phyloP scores from a whole-genome alignment of 352 stramenopile species.

The Peronospora farinosa region DNA sequence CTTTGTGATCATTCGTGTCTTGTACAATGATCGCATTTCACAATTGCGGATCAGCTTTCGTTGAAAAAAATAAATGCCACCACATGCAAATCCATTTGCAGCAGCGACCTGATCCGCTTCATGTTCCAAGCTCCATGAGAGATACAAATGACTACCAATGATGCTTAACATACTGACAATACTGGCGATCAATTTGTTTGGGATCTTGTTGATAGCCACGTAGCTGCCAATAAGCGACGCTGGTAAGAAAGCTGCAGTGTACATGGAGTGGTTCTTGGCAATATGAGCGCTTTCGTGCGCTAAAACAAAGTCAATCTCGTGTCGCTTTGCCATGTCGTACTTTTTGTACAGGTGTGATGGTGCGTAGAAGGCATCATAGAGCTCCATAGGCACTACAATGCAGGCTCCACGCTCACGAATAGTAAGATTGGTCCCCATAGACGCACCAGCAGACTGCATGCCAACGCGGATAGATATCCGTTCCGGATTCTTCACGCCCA shows the following conservation, averaged over 20 bases:
- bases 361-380: conserved; percentile 80
- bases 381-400: conserved; percentile 63
- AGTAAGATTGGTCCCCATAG: conserved; percentile 57
- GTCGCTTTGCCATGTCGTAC: conserved; percentile 53
- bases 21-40: conserved; percentile 48
- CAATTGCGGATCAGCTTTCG: conserved; percentile 71
- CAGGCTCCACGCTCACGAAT: conserved; percentile 48
- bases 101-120: conserved; percentile 72
- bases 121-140: conserved; percentile 79
- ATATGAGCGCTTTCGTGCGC: conserved; percentile 80
- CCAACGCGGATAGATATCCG: conserved; percentile 61
- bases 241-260: conserved; percentile 53
- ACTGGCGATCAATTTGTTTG: conserved; percentile 63
- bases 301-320: conserved; percentile 81
- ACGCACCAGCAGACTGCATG: conserved; percentile 53
- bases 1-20: conserved; percentile 69
- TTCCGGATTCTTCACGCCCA: conserved; percentile 65
- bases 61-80: conserved; percentile 73
- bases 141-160: conserved; percentile 47
- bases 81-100: conserved; percentile 52
- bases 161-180: conserved; percentile 42
- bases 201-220: conserved; percentile 55
- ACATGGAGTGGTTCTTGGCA: conserved; percentile 71
- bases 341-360: conserved; percentile 35
- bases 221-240: conserved; percentile 52